These are phyloP conservation scores for Microcos paniculata DNA, from an alignment of 345 rosid species.

Conservation along the genomic window DNA sequence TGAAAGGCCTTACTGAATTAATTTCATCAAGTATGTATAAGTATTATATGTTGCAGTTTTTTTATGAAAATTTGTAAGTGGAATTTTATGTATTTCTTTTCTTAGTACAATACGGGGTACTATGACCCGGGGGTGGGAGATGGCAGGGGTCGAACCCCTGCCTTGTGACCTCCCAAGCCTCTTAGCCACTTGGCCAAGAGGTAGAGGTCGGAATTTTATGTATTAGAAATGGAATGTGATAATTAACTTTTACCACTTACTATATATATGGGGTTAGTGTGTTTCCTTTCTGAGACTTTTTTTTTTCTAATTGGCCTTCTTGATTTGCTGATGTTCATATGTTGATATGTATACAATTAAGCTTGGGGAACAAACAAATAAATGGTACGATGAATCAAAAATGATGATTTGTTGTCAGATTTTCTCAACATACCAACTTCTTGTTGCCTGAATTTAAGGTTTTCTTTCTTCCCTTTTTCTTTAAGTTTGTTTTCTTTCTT, in stretches of 20 bases:
- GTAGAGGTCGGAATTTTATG: too few relatives aligned
- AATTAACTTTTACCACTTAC: neutral
- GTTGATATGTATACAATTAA: neutral
- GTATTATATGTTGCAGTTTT: neutral
- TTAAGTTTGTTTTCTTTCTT: neutral
- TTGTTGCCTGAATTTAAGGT: neutral
- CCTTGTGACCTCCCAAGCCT: too few relatives aligned
- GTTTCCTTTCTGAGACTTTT: neutral
- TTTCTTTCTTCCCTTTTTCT: neutral
- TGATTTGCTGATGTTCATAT: neutral
- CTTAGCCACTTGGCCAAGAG: too few relatives aligned
- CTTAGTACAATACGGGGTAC: too few relatives aligned
- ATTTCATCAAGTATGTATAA: too few relatives aligned
- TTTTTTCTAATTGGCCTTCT: neutral
- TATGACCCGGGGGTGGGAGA: too few relatives aligned
- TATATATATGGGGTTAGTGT: neutral
- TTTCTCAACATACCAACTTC: neutral
- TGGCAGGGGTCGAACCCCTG: too few relatives aligned
- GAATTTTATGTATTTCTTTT: too few relatives aligned
- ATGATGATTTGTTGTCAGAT: neutral
- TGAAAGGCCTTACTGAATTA: constrained; percentile 76
- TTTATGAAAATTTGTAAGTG: neutral
- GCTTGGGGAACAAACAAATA: neutral
- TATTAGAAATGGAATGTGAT: neutral
- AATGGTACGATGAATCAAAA: neutral